A percentile compares a stretch with the other conserved stretches of the same genome.
phyloP scores from a whole-genome alignment of 2,329 filamentous ascomycete genomes.

The Nannizzia gypsea region DNA sequence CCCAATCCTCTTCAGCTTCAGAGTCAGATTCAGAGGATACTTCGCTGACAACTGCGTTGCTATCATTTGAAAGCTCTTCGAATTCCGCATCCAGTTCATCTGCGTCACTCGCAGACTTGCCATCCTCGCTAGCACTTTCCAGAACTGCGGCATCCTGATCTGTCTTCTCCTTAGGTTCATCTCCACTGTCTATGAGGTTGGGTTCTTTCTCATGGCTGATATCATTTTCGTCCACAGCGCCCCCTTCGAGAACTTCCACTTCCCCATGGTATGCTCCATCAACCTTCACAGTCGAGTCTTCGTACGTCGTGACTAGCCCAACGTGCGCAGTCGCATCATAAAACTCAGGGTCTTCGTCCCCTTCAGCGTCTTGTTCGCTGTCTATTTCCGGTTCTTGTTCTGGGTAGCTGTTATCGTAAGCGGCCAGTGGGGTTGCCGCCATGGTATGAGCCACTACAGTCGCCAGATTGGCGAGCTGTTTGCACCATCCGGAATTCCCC shows the following conservation, averaged over 20 bases:
- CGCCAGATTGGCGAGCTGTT: constrained; percentile 25
- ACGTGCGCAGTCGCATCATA: constrained; percentile 15
- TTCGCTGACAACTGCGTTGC: constrained; percentile 34
- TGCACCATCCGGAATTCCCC: constrained; percentile 12
- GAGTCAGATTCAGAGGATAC: constrained; percentile 44
- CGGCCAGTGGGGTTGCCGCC: constrained; percentile 32
- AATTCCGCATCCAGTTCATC: constrained; percentile 35
- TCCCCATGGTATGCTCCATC: constrained; percentile 15
- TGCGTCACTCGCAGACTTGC: constrained; percentile 27
- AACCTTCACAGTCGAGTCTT: constrained; percentile 17
- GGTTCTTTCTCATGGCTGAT: neutral
- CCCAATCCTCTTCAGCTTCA: constrained; percentile 39
- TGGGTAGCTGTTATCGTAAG: constrained; percentile 25
- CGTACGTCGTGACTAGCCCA: constrained; percentile 15
- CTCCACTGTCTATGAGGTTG: constrained; percentile 20
- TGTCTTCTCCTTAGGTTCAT: constrained; percentile 16
- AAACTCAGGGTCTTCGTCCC: constrained; percentile 13
- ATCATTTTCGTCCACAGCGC: constrained; percentile 13
- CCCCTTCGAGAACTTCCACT: constrained; percentile 16
- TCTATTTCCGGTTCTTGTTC: constrained; percentile 26
- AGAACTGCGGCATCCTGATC: constrained; percentile 22
- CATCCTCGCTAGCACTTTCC: constrained; percentile 32
- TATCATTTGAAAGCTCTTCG: constrained; percentile 25
- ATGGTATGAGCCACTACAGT: constrained; percentile 29
- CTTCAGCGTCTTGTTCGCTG: constrained; percentile 35